Conservation (phyloP, 106 monocot genomes). For the Allium cepa region DNA sequence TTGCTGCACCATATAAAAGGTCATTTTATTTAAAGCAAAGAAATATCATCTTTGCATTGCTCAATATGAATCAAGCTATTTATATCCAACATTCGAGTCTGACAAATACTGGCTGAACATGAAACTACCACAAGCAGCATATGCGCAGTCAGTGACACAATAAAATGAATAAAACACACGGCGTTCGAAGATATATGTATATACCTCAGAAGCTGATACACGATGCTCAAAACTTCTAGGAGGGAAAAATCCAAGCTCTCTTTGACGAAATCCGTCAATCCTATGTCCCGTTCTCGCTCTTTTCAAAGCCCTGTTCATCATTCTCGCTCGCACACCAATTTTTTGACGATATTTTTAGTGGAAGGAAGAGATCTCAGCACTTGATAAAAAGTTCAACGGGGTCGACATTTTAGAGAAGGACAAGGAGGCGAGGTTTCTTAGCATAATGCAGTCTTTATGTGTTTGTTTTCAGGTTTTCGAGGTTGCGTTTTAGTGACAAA, state of each 20-base stretch:
- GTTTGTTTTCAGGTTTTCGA: neutral
- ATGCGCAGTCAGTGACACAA: too few species aligned
- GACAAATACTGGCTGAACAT: too few species aligned
- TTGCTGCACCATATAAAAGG: too few species aligned
- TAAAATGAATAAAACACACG: too few species aligned
- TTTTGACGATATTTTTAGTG: conserved; percentile 2
- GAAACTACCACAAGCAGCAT: too few species aligned
- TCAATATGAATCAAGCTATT: too few species aligned
- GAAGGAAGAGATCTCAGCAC: neutral
- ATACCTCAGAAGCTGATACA: conserved; percentile 56
- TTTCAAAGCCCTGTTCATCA: conserved; percentile 13
- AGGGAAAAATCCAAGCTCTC: conserved; percentile 43
- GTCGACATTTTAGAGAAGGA: neutral
- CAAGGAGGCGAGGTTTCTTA: neutral
- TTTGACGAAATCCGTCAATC: conserved; percentile 28
- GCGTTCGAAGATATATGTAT: neutral
- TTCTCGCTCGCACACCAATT: neutral
- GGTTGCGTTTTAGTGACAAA: neutral
- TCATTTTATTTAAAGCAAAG: too few species aligned
- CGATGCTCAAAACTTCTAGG: conserved; percentile 41
- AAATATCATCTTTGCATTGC: too few species aligned
- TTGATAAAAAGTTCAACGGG: neutral
- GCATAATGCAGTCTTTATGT: neutral
- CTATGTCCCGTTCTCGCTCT: conserved; percentile 12
- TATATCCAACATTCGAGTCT: too few species aligned